Conservation (phyloP, 2,329 filamentous ascomycete genomes). For the Lomentospora prolificans region DNA sequence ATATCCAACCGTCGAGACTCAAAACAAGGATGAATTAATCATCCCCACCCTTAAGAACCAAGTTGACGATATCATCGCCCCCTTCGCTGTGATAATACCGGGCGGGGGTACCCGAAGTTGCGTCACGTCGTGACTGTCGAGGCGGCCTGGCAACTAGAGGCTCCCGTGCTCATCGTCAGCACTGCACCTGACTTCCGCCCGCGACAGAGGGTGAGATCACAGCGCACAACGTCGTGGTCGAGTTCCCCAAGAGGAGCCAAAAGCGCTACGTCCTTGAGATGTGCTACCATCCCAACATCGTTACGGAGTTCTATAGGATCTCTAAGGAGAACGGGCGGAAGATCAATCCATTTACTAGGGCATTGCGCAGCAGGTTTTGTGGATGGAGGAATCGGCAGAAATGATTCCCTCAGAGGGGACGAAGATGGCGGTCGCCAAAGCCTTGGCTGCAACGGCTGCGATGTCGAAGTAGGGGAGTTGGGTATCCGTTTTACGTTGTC, state of each 20-base stretch:
- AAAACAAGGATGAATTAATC: not conserved
- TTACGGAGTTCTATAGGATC: slow-evolving; percentile 10
- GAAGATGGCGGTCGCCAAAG: not conserved
- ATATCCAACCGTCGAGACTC: not conserved
- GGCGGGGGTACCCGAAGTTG: not conserved
- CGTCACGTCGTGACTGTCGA: slow-evolving; percentile 9
- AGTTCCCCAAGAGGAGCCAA: slow-evolving; percentile 9
- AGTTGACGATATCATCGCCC: slow-evolving; percentile 2
- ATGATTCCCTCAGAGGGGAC: not conserved
- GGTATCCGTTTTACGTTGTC: too few relatives aligned
- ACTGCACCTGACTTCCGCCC: slow-evolving; percentile 13
- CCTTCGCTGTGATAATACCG: not conserved
- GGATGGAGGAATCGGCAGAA: slow-evolving; percentile 10
- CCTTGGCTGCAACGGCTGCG: not conserved
- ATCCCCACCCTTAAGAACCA: not conserved
- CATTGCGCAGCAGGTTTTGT: slow-evolving; percentile 13
- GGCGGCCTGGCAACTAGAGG: slow-evolving; percentile 6
- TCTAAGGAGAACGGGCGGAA: slow-evolving; percentile 7
- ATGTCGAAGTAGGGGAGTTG: not conserved
- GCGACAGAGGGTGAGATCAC: slow-evolving; percentile 9
- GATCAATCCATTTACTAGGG: slow-evolving; percentile 12
- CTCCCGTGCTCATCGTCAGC: slow-evolving; percentile 10
- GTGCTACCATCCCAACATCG: slow-evolving; percentile 13
- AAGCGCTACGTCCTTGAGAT: slow-evolving; percentile 13
- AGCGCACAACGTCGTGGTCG: slow-evolving; percentile 8